Conservation (phyloP, 2,329 filamentous ascomycete genomes). For the Colletotrichum spaethianum region DNA sequence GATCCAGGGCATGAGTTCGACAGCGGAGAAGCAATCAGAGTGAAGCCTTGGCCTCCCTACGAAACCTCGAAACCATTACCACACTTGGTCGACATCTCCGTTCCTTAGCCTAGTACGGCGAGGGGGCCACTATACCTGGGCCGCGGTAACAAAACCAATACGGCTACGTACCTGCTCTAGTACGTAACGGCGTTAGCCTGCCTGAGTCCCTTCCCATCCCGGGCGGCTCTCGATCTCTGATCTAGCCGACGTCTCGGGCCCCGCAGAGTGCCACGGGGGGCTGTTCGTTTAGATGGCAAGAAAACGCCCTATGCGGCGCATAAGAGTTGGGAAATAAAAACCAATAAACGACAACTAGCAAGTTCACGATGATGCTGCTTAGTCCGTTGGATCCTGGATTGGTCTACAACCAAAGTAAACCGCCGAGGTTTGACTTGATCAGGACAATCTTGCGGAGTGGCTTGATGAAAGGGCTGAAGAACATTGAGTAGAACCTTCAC, state of each 20-base stretch:
- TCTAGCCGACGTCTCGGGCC: conserved; percentile 38
- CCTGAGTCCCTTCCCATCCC: conserved; percentile 12
- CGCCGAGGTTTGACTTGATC: not conserved
- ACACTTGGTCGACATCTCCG: conserved; percentile 38
- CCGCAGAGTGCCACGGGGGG: conserved; percentile 27
- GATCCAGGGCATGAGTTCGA: conserved; percentile 14
- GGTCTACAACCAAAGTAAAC: not conserved
- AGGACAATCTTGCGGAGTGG: not conserved
- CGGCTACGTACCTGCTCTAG: not conserved
- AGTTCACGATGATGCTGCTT: not conserved
- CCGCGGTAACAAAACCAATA: conserved; percentile 14
- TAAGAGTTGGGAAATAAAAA: conserved; percentile 1
- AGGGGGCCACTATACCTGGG: not conserved
- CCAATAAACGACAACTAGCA: not conserved
- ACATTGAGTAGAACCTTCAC: too few relatives aligned
- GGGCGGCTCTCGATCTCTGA: conserved; percentile 41
- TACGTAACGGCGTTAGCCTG: conserved; percentile 1
- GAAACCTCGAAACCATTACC: conserved; percentile 40
- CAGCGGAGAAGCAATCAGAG: conserved; percentile 32
- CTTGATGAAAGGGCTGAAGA: not conserved
- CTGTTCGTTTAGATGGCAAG: conserved; percentile 15
- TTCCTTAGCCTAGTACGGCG: conserved; percentile 6
- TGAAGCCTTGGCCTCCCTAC: conserved; percentile 21
- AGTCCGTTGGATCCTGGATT: too few relatives aligned
- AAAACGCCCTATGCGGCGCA: not conserved